phyloP scores from a whole-genome alignment of 139 green algal species.

The Ulvella scutata region DNA sequence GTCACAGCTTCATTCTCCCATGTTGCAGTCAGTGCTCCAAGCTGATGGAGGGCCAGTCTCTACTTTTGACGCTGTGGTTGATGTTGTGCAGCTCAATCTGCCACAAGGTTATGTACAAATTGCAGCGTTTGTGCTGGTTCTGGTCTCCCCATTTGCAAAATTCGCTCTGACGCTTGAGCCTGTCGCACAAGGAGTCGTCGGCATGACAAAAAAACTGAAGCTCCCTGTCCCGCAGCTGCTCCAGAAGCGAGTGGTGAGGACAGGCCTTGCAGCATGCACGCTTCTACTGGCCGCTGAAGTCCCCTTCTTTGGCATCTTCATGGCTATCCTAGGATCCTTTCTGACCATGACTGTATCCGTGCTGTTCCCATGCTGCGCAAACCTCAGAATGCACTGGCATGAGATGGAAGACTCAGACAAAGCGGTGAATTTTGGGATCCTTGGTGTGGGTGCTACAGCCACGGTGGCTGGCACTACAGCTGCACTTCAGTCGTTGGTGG shows the following conservation, averaged over 20 bases:
- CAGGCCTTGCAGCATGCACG: slow-evolving; percentile 11
- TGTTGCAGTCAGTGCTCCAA: too few relatives aligned
- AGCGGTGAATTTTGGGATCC: not conserved
- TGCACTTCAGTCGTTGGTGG: not conserved
- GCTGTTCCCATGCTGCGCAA: slow-evolving; percentile 18
- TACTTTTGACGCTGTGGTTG: not conserved
- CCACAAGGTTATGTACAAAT: not conserved
- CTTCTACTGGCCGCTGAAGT: slow-evolving; percentile 11
- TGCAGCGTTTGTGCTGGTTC: not conserved
- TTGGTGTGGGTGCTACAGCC: not conserved
- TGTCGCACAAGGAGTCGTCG: slow-evolving; percentile 8
- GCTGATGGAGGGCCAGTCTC: not conserved
- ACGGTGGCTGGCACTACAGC: not conserved
- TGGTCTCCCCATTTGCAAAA: slow-evolving; percentile 41
- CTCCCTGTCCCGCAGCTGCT: slow-evolving; percentile 18
- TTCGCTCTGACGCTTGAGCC: slow-evolving; percentile 56
- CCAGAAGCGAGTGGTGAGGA: not conserved
- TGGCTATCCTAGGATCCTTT: slow-evolving; percentile 24
- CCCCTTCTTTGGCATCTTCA: slow-evolving; percentile 20
- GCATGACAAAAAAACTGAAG: slow-evolving; percentile 12
- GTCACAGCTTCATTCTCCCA: too few relatives aligned
- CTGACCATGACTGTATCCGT: slow-evolving; percentile 26
- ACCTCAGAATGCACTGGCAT: slow-evolving; percentile 4
- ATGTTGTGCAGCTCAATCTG: not conserved
- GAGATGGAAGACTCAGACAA: not conserved